Evolutionary conservation across 495 filamentous ascomycete species (phyloP).

Genomic region (Tuber brumale): DNA sequence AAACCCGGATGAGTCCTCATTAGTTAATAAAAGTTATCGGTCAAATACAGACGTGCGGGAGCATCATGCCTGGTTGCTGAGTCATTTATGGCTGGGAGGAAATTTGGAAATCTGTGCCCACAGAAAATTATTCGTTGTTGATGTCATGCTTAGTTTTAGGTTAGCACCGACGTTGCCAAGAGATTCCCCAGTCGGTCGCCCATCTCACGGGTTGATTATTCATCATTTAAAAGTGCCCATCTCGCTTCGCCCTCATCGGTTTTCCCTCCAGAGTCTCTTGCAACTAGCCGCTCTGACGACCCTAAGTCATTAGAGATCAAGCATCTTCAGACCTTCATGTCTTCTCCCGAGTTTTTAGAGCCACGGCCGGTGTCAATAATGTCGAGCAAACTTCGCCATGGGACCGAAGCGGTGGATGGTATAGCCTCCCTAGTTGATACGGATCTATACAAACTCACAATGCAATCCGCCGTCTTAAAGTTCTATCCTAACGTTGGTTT

Average conservation of each 20-base stretch:
- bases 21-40: not conserved
- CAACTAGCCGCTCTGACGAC: not conserved
- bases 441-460: conserved; percentile 96
- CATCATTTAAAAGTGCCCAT: not conserved
- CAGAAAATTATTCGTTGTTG: not conserved
- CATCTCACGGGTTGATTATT: not conserved
- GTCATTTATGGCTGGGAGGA: not conserved
- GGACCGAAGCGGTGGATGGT: conserved; percentile 44
- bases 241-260: not conserved
- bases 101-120: not conserved
- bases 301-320: not conserved
- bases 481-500: conserved; percentile 75
- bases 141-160: not conserved
- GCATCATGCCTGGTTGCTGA: not conserved
- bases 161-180: not conserved
- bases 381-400: not conserved
- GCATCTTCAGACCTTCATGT: not conserved
- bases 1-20: not conserved
- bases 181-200: not conserved
- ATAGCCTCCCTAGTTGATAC: conserved; percentile 92
- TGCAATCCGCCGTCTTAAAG: conserved; percentile 93
- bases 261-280: not conserved
- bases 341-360: not conserved
- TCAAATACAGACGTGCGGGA: not conserved
- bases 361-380: not conserved